Base-by-base conservation (phyloP, 768 basidiomycete species). In the Pleurotus giganteus region DNA sequence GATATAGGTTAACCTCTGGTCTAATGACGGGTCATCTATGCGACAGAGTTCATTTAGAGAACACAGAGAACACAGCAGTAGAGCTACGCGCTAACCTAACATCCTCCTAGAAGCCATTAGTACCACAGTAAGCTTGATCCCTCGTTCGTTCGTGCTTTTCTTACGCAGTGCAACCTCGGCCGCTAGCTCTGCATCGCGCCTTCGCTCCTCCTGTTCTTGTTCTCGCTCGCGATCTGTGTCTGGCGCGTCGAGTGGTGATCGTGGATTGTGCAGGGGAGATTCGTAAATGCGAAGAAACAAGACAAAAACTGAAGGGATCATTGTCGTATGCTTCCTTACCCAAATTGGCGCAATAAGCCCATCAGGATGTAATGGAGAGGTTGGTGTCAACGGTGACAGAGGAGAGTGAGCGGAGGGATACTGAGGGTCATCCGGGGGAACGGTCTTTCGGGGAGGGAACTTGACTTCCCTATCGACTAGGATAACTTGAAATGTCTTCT, bases 261-360 rank as follows among this genome's bases (percentile, higher is more conserved):
- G 70, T 1, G 78, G 66, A 4, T 72, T 64, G n/a, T 69, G 61
- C 9, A 69, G 68, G 0, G 80, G 78, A 19, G 73, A 73, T 66
- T 98, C 95, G 64, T 77, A 94, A 57, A 98, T 76, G 53, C 91
- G 84, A 53, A 91, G 72, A 67, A 98, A 97, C 57, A 97, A 77
- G 7, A 98, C 90, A 68, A 98, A 96, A 0, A 98, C 95, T 21
- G 91, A 88, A 0, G 97, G 97, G 0, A 98, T 72, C 28, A 97
- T 84, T 1, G 91, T 84, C 0, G 91, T 91, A 64, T 99, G 97
- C 70, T 98, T 99, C 41, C 94, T 81, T 29, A 98, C 85, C 97
- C 97, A 99, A 66, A 98, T 93, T 1, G 97, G 97, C 2, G 97
- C 94, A 51, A 99, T 93, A 52, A 99, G 72, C 0, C 97, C 97